Evolutionary conservation across 2,329 filamentous ascomycete genomes (phyloP).

Genomic region (Colletotrichum aenigma): DNA sequence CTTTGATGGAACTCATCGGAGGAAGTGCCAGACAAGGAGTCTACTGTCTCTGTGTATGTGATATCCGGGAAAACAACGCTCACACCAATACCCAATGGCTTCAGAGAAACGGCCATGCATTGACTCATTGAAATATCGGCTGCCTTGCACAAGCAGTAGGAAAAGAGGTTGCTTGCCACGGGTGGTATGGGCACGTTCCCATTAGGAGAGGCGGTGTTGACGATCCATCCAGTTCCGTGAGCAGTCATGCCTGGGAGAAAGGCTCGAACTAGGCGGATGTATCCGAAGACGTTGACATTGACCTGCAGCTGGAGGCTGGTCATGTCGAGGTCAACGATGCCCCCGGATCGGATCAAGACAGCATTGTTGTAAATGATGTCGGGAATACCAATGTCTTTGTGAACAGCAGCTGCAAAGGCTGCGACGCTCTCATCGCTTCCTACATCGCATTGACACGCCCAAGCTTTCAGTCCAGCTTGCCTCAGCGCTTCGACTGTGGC

Average conservation of each 20-base stretch:
- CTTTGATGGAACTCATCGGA: background rate
- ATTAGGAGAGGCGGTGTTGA: background rate
- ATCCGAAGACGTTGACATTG: background rate
- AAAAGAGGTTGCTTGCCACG: background rate
- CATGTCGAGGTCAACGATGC: background rate
- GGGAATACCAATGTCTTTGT: background rate
- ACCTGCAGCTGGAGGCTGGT: background rate
- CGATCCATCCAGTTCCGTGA: background rate
- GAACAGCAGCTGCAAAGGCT: background rate
- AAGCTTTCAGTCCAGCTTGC: background rate
- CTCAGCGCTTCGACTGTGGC: background rate
- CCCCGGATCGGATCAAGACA: background rate
- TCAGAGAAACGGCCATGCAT: background rate
- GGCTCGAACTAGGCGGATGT: background rate
- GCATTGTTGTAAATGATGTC: background rate
- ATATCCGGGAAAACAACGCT: background rate
- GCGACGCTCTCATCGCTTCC: background rate
- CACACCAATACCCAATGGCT: background rate
- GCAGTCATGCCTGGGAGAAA: background rate
- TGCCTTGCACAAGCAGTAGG: background rate
- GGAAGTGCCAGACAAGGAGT: background rate
- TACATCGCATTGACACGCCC: background rate
- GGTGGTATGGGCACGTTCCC: background rate
- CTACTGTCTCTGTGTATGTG: background rate
- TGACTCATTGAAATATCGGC: background rate